phyloP scores from a whole-genome alignment of 2,329 filamentous ascomycete species.

The Incumbomyces lentus region DNA sequence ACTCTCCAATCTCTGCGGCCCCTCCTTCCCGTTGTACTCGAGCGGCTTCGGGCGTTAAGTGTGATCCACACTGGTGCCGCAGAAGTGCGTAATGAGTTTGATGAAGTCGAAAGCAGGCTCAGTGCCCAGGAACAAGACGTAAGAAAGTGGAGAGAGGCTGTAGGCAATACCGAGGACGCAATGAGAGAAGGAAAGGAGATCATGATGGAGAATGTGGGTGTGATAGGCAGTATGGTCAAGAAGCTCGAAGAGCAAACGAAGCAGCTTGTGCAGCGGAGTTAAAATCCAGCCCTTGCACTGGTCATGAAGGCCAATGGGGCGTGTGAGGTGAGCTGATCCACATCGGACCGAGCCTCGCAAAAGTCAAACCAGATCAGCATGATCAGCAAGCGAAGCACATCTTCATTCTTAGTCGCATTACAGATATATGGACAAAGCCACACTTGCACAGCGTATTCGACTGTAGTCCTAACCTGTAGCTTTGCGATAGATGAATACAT shows the following conservation, averaged over 20 bases:
- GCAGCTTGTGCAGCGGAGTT: not conserved
- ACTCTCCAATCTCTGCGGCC: slow-evolving; percentile 82
- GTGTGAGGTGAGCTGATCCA: too few species aligned
- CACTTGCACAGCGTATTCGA: too few species aligned
- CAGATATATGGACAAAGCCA: too few species aligned
- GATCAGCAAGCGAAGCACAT: too few species aligned
- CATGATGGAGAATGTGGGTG: slow-evolving; percentile 68
- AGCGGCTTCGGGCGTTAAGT: slow-evolving; percentile 72
- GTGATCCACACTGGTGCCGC: slow-evolving; percentile 81
- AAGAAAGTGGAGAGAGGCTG: slow-evolving; percentile 70
- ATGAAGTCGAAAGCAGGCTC: slow-evolving; percentile 68
- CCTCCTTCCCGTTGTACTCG: slow-evolving; percentile 72
- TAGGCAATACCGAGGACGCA: slow-evolving; percentile 67
- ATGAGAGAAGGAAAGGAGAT: slow-evolving; percentile 59
- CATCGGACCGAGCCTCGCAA: too few species aligned
- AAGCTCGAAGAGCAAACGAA: slow-evolving; percentile 70
- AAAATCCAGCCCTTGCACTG: too few species aligned
- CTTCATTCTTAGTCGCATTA: too few species aligned
- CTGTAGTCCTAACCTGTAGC: too few species aligned
- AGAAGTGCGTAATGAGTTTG: slow-evolving; percentile 64
- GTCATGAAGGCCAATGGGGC: too few species aligned
- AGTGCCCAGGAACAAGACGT: slow-evolving; percentile 74
- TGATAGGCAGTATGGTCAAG: slow-evolving; percentile 83
- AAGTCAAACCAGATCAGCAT: too few species aligned
- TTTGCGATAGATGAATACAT: too few species aligned